Base-by-base conservation (phyloP, 129 eudicot genomes). In the Gnaphalium uliginosum region DNA sequence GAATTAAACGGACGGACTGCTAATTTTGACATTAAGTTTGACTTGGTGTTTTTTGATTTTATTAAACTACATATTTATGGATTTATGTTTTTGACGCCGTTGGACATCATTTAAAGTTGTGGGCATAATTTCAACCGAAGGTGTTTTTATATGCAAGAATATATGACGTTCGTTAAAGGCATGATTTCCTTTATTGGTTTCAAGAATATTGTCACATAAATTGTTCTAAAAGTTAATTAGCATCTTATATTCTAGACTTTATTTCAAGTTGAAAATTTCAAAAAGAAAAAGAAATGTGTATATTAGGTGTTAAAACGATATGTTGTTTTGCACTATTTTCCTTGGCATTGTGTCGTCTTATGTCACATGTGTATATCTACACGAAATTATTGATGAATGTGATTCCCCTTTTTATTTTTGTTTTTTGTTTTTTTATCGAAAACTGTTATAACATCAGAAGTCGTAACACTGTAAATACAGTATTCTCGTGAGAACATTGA, bases 91-190 rank as follows among this genome's bases (percentile, higher is more conserved):
- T 78, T 78, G 81, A 78, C 71, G 50, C 76, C 15, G 74, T 17
- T 60, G 71, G 65, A 70, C 82, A 70, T 69, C 26, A 78, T 58
- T 69, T 71, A 70, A 78, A 78, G 76, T 61, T 78, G 76, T 78
- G 69, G 76, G 81, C 71, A 69, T 78, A 51, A 69, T 48, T 69
- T 69, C 70, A 70, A 78, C 76, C 71, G 59, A 60, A 41, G 7
- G 76, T 46, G 71, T 76, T 43, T 69, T 69, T 61, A 22, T 60
- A 48, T 69, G 59, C 72, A 78, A 58, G 82, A 78, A 78, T 78
- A 78, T 78, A 70, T 78, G 76, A 78, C 82, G 82, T 70, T 78
- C 23, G 62, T 43, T 78, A 78, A 77, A 57, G 30, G 62, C 61
- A 39, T 68, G 59, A 77, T 77, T 77, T 69, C 82, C 70, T 59